Base-by-base conservation (phyloP, 1,284 basidiomycete genomes). In the Trichosporon inkin region DNA sequence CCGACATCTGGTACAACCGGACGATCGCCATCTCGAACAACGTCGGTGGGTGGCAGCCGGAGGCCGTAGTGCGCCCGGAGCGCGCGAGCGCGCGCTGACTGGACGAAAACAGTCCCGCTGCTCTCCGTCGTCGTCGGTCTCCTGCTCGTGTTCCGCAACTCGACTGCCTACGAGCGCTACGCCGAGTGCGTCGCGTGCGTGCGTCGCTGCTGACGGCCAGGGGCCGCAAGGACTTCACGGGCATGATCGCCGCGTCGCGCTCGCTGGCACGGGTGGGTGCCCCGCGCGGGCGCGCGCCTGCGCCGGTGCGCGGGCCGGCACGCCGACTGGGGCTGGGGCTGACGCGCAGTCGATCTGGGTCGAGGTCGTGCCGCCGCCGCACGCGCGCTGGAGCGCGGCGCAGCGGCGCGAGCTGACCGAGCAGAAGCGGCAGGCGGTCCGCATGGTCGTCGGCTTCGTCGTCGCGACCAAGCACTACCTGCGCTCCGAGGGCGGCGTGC, bases 51-150 rank as follows among this genome's bases (percentile, higher is more conserved):
- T 71, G 6, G n/a, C n/a, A n/a, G n/a, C n/a, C n/a, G n/a, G n/a
- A n/a, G n/a, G n/a, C n/a, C n/a, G n/a, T n/a, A n/a, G n/a, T n/a
- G n/a, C n/a, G n/a, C n/a, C n/a, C n/a, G n/a, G n/a, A n/a, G n/a
- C n/a, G n/a, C n/a, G n/a, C n/a, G n/a, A n/a, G n/a, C n/a, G n/a
- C n/a, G n/a, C n/a, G n/a, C n/a, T n/a, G n/a, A n/a, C n/a, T n/a
- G n/a, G n/a, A n/a, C n/a, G 28, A 49, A 22, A 10, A 2, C 57
- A 66, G 85, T 92, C 5, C 92, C 91, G 1, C 79, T 95, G 51
- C 81, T 95, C 22, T 90, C 89, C 7, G 89, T 96, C 14, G 92
- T 95, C 64, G 92, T 94, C 63, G 81, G 89, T 77, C 56, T 66
- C 10, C 68, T 80, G 16, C 68, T 72, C 55, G 88, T 90, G 10